phyloP scores from a whole-genome alignment of 768 basidiomycete genomes.

The Lactifluus pinguis region DNA sequence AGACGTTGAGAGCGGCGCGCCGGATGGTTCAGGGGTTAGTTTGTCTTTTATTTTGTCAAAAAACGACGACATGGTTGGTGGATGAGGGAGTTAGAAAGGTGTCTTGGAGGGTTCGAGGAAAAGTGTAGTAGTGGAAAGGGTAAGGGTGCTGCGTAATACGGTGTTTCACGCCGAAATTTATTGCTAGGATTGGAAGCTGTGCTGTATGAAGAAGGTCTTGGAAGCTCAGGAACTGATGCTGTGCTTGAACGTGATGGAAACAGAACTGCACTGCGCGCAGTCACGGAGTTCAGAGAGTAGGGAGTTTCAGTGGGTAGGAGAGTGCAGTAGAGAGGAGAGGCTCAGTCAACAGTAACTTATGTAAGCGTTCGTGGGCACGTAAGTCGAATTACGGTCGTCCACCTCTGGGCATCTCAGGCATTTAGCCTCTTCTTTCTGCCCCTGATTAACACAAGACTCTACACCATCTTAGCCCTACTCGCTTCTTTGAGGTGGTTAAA shows the following conservation, averaged over 20 bases:
- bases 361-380: too few species aligned
- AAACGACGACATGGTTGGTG: conserved; percentile 39
- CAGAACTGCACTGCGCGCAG: not conserved
- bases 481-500: not conserved
- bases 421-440: not conserved
- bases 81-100: not conserved
- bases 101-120: not conserved
- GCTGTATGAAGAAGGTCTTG: not conserved
- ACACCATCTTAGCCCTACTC: not conserved
- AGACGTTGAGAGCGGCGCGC: conserved; percentile 27
- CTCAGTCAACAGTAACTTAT: too few species aligned
- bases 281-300: not conserved
- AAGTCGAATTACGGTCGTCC: too few species aligned
- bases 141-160: not conserved
- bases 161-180: not conserved
- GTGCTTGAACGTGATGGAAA: not conserved
- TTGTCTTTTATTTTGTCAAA: conserved; percentile 50
- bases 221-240: not conserved
- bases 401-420: not conserved
- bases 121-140: not conserved
- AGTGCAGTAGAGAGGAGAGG: not conserved
- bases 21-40: conserved; percentile 37
- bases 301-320: not conserved
- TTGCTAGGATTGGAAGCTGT: not conserved
- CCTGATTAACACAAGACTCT: not conserved